Evolutionary conservation across 768 basidiomycete genomes (phyloP), one percentile per base, ranked within the genome.

Genomic region (Leccinum subtestaceum): DNA sequence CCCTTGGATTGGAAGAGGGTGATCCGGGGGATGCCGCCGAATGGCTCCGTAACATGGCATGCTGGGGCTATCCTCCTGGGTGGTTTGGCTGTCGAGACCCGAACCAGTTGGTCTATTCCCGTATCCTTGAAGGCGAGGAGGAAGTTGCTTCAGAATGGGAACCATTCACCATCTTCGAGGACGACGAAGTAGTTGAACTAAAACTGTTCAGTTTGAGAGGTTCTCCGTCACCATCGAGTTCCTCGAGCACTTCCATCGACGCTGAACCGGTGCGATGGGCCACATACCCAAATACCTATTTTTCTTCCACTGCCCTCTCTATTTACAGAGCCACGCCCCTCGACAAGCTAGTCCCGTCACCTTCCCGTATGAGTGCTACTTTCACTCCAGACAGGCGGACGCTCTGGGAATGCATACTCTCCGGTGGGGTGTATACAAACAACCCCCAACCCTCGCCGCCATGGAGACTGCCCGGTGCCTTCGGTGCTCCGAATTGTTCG

Each of bases 61-160:
- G 75, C 40, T 90, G 88, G 88, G 90, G 90, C 0, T 92, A 91
- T 67, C 90, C 90, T n/a, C 80, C 77, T 13, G 90, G 90, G 0
- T 92, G 88, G 87, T 67, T 80, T 21, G 70, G 75, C 51, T 60
- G 61, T 11, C 63, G 55, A 52, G 84, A 91, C 67, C 90, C 89
- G 7, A 78, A 77, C 56, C 76, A 82, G 23, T 65, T 69, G 52
- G 77, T 85, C 53, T 74, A 74, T 58, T 69, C 71, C 38, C 76
- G 78, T 27, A 87, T 91, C 38, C 66, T 78, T 66, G 68, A 71
- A 58, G 78, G 77, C 47, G 55, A 54, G 13, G 21, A 5, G 17
- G 56, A 58, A 27, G 55, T 15, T 38, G 12, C 43, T 19, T 2
- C 47, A 15, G 62, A 51, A 52, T 29, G 52, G 59, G 67, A 61